Evolutionary conservation across 768 basidiomycete species (phyloP), one percentile per base, ranked within the genome.

Genomic region (Leccinum variicolor): DNA sequence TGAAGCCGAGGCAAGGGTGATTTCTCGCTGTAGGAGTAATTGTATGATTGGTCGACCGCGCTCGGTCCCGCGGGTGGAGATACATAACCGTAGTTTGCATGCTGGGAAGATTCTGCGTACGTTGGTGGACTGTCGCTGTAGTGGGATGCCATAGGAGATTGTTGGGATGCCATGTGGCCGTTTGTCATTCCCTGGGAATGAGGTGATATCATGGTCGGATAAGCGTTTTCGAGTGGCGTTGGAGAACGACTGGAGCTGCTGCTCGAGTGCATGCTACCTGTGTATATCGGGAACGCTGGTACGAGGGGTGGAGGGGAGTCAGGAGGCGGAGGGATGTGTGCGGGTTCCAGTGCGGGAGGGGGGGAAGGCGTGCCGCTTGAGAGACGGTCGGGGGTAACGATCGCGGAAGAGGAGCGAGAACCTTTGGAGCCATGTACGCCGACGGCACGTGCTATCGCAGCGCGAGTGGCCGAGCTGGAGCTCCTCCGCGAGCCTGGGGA

Each of bases 401-500:
- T 58, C 0, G 65, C 59, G 47, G 67, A 67, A 2, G 71, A 56
- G 7, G 72, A 51, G 3, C 72, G 72, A 61, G 57, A 54, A 14
- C 48, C 56, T 65, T 67, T 71, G 56, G 62, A 23, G 8, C 67
- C 64, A 34, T 52, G 56, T 7, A 58, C 67, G 28, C 68, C 71
- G 54, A 73, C 69, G 29, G 75, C 74, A 53, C 81, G 80, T 33
- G 78, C 77, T 52, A 81, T 79, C 11, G 83, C 80, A n/a, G 83
- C 81, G 41, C 87, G 80, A 2, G 84, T 81, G 25, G 77, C 76
- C 11, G 78, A 72, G 65, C 72, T 74, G 0, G 87, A 84, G 66
- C 78, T 84, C 50, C 89, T 75, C 29, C 89, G 81, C 0, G 89
- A 91, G 51, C 90, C 87, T 0, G 90, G 90, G 1, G 89, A 90